Percentiles rank a stretch among this genome's conserved stretches.
Conservation (phyloP, 495 filamentous ascomycete genomes). For the Xylona heveae region DNA sequence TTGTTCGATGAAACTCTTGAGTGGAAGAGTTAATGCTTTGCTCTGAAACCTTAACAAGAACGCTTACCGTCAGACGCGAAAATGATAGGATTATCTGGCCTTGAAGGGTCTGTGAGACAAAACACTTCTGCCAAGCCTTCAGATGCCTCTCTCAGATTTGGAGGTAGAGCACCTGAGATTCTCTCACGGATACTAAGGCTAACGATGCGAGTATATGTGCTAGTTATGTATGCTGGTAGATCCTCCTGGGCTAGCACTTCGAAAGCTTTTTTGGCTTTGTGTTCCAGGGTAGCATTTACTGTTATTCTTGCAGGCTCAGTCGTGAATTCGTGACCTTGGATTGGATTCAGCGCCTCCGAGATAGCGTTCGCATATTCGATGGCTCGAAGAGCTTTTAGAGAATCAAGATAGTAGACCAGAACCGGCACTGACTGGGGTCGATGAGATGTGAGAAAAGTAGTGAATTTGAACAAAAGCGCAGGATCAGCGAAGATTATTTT, state of each 20-base stretch:
- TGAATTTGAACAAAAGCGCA: slow-evolving; percentile 37
- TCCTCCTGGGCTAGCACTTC: slow-evolving; percentile 38
- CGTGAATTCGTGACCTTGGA: slow-evolving; percentile 24
- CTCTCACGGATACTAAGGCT: slow-evolving; percentile 31
- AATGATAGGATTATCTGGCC: slow-evolving; percentile 54
- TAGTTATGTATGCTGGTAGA: slow-evolving; percentile 48
- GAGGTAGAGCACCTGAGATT: slow-evolving; percentile 32
- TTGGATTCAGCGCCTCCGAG: slow-evolving; percentile 25
- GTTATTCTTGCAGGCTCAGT: slow-evolving; percentile 21
- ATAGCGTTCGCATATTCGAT: slow-evolving; percentile 49
- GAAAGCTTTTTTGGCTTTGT: slow-evolving; percentile 35
- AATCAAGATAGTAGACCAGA: slow-evolving; percentile 42
- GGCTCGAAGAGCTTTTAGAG: slow-evolving; percentile 46
- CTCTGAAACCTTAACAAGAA: background rate
- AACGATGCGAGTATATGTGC: slow-evolving; percentile 34
- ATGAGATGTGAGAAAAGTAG: slow-evolving; percentile 46
- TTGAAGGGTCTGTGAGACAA: slow-evolving; percentile 53
- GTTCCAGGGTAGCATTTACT: slow-evolving; percentile 30
- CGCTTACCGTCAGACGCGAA: slow-evolving; percentile 53
- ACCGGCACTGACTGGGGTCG: slow-evolving; percentile 48
- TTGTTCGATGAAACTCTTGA: slow-evolving; percentile 36
- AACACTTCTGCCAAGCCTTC: slow-evolving; percentile 60
- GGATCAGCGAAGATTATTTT: slow-evolving; percentile 37
- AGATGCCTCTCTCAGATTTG: slow-evolving; percentile 31
- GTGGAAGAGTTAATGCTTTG: background rate